Percentiles rank a stretch among this genome's conserved stretches.
Evolutionary conservation across 2,329 filamentous ascomycete genomes (phyloP).

Genomic region (Diaporthe capsici): DNA sequence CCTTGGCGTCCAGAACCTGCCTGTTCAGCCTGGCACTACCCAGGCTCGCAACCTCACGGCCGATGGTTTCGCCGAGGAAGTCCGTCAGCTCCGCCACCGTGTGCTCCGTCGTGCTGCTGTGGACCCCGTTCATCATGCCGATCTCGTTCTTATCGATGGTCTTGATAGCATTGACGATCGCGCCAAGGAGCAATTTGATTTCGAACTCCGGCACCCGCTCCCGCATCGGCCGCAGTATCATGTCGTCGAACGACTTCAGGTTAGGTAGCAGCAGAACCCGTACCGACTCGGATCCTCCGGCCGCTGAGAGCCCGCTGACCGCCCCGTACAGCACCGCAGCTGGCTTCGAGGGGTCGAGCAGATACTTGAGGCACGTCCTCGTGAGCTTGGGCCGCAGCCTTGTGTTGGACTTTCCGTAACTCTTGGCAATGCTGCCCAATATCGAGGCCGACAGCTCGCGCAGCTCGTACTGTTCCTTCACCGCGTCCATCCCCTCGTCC

Average conservation of each 20-base stretch:
- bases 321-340: conserved; percentile 91
- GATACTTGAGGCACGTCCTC: conserved; percentile 92
- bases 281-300: conserved; percentile 77
- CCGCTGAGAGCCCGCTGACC: conserved; percentile 81
- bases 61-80: conserved; percentile 69
- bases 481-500: conserved; percentile 64
- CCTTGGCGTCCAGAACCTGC: conserved; percentile 68
- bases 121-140: conserved; percentile 56
- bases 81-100: conserved; percentile 64
- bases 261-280: conserved; percentile 70
- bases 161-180: conserved; percentile 67
- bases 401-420: conserved; percentile 85
- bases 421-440: conserved; percentile 82
- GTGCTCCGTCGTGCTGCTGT: conserved; percentile 54
- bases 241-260: conserved; percentile 66
- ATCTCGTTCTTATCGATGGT: conserved; percentile 56
- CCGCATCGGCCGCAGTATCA: conserved; percentile 67
- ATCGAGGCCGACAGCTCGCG: conserved; percentile 88
- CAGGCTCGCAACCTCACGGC: conserved; percentile 61
- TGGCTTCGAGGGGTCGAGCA: conserved; percentile 88
- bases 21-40: conserved; percentile 63
- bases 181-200: conserved; percentile 69
- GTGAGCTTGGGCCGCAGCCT: conserved; percentile 90
- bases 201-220: conserved; percentile 62
- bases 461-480: conserved; percentile 80